Conservation (phyloP, 140 eudicot species). For the Stevia rebaudiana region DNA sequence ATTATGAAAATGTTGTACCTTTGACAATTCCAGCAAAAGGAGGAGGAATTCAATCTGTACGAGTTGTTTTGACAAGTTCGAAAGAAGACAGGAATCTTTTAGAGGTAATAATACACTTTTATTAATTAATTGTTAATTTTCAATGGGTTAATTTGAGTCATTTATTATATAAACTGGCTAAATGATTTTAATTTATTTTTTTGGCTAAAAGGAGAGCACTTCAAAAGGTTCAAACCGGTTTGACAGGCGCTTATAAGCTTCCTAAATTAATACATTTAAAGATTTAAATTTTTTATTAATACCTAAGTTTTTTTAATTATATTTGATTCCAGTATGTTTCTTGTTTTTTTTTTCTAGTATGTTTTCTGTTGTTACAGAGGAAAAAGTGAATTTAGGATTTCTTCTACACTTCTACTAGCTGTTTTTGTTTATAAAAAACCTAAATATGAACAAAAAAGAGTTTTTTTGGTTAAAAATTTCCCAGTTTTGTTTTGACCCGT, state of each 20-base stretch:
- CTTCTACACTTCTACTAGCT: no score
- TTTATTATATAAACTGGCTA: background rate
- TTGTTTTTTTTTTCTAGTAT: no score
- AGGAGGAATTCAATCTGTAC: constrained; percentile 65
- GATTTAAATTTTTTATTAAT: background rate
- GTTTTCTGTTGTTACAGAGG: no score
- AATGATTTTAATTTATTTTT: background rate
- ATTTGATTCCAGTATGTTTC: background rate
- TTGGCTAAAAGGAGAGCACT: background rate
- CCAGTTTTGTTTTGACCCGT: background rate
- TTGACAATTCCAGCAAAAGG: constrained; percentile 46
- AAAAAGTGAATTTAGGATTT: no score
- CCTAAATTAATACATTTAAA: background rate
- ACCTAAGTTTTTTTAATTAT: background rate
- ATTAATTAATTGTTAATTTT: background rate
- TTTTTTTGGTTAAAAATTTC: background rate
- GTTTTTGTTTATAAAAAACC: background rate
- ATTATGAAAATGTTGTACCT: constrained; percentile 55
- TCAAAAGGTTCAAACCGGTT: background rate
- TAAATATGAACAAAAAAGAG: background rate
- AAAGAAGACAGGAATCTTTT: constrained; percentile 60
- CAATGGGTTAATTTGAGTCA: background rate
- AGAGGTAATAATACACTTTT: constrained; percentile 39
- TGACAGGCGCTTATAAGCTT: background rate
- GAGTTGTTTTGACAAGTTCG: constrained; percentile 72